These are phyloP conservation scores for Paraphoma chrysanthemicola DNA, from an alignment of 2,329 filamentous ascomycete genomes.

Conservation along the genomic window DNA sequence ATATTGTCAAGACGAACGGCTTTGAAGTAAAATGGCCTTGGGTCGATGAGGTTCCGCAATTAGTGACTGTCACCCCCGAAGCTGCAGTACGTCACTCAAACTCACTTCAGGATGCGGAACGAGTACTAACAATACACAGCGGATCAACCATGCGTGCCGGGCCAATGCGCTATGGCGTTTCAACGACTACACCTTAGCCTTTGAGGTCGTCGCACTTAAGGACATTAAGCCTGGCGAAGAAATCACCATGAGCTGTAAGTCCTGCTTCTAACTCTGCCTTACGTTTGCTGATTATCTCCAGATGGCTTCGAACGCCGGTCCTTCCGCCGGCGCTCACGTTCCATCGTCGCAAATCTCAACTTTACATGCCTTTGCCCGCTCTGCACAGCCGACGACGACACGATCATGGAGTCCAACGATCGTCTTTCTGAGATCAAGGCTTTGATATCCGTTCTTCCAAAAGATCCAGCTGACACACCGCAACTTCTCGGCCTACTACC, in stretches of 20 bases:
- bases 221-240: slow-evolving; percentile 39
- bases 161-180: slow-evolving; percentile 44
- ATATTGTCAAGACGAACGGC: slow-evolving; percentile 35
- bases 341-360: slow-evolving; percentile 31
- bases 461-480: slow-evolving; percentile 19
- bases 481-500: slow-evolving; percentile 32
- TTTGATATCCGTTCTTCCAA: slow-evolving; percentile 33
- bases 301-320: slow-evolving; percentile 36
- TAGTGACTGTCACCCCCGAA: slow-evolving; percentile 36
- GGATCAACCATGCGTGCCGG: slow-evolving; percentile 46
- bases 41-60: slow-evolving; percentile 22
- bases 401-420: slow-evolving; percentile 28
- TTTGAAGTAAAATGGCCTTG: slow-evolving; percentile 29
- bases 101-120: neutral
- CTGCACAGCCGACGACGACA: slow-evolving; percentile 26
- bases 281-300: slow-evolving; percentile 6
- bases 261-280: too few species aligned
- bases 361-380: slow-evolving; percentile 41
- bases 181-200: slow-evolving; percentile 33
- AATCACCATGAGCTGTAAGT: slow-evolving; percentile 39
- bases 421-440: slow-evolving; percentile 34
- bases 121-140: slow-evolving; percentile 15
- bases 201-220: slow-evolving; percentile 36
- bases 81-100: slow-evolving; percentile 32
- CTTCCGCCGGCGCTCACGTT: slow-evolving; percentile 18